phyloP scores from a whole-genome alignment of 805 yeast species.

The Suhomyces faveliae region DNA sequence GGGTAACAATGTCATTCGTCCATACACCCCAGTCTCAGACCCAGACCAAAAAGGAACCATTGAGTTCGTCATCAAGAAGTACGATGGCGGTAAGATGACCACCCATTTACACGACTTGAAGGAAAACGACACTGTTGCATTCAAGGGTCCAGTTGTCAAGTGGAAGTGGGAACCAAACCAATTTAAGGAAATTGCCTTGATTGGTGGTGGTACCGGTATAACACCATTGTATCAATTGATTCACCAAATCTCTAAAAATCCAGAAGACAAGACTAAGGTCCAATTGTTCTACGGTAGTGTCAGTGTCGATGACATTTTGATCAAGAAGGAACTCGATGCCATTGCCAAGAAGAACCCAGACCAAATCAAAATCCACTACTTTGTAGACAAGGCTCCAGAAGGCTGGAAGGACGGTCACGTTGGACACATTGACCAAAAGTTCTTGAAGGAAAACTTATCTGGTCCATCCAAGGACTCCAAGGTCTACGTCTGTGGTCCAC shows the following conservation, averaged over 20 bases:
- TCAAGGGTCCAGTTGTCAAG: constrained; percentile 92
- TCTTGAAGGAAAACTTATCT: constrained; percentile 59
- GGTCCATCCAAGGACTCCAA: constrained; percentile 58
- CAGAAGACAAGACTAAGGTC: constrained; percentile 86
- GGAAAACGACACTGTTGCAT: constrained; percentile 76
- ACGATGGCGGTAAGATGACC: constrained; percentile 83
- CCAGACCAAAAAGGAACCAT: constrained; percentile 67
- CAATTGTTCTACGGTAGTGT: constrained; percentile 77
- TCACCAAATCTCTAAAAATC: constrained; percentile 72
- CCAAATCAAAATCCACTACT: constrained; percentile 74
- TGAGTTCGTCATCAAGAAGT: constrained; percentile 79
- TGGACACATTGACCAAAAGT: constrained; percentile 81
- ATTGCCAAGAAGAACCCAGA: constrained; percentile 68
- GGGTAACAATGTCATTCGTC: constrained; percentile 85
- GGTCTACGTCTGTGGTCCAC: constrained; percentile 94
- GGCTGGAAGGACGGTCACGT: constrained; percentile 53
- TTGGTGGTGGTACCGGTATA: constrained; percentile 97
- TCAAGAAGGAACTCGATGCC: constrained; percentile 73
- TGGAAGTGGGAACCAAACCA: constrained; percentile 89
- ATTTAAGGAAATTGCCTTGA: constrained; percentile 71
- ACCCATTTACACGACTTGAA: constrained; percentile 68
- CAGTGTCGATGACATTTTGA: constrained; percentile 74
- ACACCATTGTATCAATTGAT: constrained; percentile 91
- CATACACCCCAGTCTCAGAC: constrained; percentile 84
- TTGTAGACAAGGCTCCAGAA: constrained; percentile 63